Conservation (phyloP, 2,329 filamentous ascomycete genomes). For the Colletotrichum euphorbiae region DNA sequence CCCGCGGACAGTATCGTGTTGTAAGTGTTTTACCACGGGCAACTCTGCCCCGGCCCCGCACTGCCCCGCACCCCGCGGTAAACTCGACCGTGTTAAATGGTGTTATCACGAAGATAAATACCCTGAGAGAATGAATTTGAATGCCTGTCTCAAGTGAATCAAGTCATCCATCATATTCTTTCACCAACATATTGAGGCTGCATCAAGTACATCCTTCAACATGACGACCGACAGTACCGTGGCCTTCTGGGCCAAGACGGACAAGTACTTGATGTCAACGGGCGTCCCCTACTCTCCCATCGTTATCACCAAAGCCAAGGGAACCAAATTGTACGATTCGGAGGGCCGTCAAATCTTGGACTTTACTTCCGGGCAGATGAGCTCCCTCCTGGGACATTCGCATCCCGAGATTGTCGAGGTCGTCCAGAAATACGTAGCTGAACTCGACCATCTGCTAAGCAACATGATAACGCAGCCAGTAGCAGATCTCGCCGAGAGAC, state of each 20-base stretch:
- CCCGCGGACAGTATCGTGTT: too few relatives aligned
- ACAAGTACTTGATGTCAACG: too few relatives aligned
- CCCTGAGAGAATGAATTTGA: too few relatives aligned
- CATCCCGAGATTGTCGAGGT: conserved; percentile 68
- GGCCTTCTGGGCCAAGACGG: too few relatives aligned
- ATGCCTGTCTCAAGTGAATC: too few relatives aligned
- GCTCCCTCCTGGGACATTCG: conserved; percentile 66
- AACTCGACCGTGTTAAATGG: too few relatives aligned
- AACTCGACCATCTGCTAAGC: conserved; percentile 68
- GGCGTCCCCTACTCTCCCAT: background rate
- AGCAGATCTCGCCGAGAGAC: conserved; percentile 61
- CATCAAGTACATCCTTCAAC: background rate
- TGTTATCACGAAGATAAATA: too few relatives aligned
- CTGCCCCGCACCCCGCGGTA: too few relatives aligned
- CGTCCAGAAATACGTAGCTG: conserved; percentile 57
- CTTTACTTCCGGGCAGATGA: conserved; percentile 71
- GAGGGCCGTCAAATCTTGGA: conserved; percentile 61
- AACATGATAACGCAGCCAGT: conserved; percentile 69
- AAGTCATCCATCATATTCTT: too few relatives aligned
- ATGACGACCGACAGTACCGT: background rate
- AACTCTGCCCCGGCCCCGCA: too few relatives aligned
- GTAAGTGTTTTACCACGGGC: too few relatives aligned
- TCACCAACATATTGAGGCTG: background rate
- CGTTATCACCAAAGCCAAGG: conserved; percentile 54
- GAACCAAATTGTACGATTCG: conserved; percentile 58